Conservation (phyloP, 108 stramenopile genomes). For the Fragilaria crotonensis region DNA sequence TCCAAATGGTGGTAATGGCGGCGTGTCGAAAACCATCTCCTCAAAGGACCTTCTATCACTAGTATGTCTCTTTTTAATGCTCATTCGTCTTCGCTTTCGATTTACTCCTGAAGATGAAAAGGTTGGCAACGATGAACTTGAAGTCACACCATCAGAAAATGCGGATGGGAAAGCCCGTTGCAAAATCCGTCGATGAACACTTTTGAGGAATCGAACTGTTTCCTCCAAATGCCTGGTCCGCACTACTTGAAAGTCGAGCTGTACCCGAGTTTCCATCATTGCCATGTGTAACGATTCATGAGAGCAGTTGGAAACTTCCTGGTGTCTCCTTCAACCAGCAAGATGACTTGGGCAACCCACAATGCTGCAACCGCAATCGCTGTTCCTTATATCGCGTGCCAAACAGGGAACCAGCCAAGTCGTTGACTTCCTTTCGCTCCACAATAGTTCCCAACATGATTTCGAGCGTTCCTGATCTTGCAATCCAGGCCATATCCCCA, state of each 20-base stretch:
- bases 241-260: slow-evolving; percentile 37
- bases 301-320: slow-evolving; percentile 20
- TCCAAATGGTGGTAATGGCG: slow-evolving; percentile 26
- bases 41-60: slow-evolving; percentile 19
- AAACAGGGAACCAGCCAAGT: slow-evolving; percentile 29
- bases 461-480: slow-evolving; percentile 22
- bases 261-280: slow-evolving; percentile 44
- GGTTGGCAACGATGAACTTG: slow-evolving; percentile 8
- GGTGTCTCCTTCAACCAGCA: slow-evolving; percentile 44
- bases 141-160: slow-evolving; percentile 13
- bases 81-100: slow-evolving; percentile 6
- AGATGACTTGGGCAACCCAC: slow-evolving; percentile 47
- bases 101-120: slow-evolving; percentile 4
- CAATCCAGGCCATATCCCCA: slow-evolving; percentile 66
- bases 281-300: slow-evolving; percentile 34
- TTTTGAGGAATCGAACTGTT: slow-evolving; percentile 37
- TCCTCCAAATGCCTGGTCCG: slow-evolving; percentile 36
- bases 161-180: slow-evolving; percentile 46
- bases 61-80: slow-evolving; percentile 1
- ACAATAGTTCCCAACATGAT: slow-evolving; percentile 51
- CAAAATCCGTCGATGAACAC: slow-evolving; percentile 47
- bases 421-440: slow-evolving; percentile 42
- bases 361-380: slow-evolving; percentile 40
- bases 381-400: slow-evolving; percentile 56
- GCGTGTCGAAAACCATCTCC: slow-evolving; percentile 43